Percentiles rank a stretch among this genome's conserved stretches.
phyloP scores from a whole-genome alignment of 305 asterid species.

The Vinca major region DNA sequence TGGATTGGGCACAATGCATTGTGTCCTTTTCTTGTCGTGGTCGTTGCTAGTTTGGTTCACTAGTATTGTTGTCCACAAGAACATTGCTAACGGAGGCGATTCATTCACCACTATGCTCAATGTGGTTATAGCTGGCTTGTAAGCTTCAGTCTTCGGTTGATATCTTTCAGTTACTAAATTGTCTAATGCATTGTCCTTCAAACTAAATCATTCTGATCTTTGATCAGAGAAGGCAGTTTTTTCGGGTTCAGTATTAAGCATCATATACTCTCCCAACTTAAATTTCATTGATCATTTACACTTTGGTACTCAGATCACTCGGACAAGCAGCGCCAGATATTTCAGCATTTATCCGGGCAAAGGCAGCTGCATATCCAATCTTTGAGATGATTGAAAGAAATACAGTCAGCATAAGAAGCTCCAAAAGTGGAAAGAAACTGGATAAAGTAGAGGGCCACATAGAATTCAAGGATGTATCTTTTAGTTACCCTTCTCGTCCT shows the following conservation, averaged over 20 bases:
- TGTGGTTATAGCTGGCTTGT: conserved; percentile 95
- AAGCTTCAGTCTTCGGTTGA: conserved; percentile 25
- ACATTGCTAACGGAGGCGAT: conserved; percentile 86
- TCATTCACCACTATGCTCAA: conserved; percentile 98
- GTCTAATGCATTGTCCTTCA: not conserved
- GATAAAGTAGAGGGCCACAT: conserved; percentile 75
- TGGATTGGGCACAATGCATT: conserved; percentile 84
- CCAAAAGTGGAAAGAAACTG: conserved; percentile 38
- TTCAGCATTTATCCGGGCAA: conserved; percentile 80
- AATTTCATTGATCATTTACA: not conserved
- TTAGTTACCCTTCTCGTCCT: conserved; percentile 87
- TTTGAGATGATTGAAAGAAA: conserved; percentile 85
- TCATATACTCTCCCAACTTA: not conserved
- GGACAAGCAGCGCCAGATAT: conserved; percentile 93
- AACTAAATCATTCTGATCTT: conserved; percentile 5
- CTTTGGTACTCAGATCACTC: conserved; percentile 47
- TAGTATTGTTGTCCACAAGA: conserved; percentile 80
- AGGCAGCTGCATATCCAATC: conserved; percentile 82
- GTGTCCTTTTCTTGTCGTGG: conserved; percentile 92
- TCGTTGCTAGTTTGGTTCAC: conserved; percentile 96
- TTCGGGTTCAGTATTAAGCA: not conserved
- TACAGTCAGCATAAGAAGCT: conserved; percentile 38
- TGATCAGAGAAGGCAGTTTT: not conserved
- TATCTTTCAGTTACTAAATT: not conserved
- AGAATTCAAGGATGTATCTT: conserved; percentile 58